Conservation (phyloP, 2,329 filamentous ascomycete genomes). For the Fusarium falciforme region DNA sequence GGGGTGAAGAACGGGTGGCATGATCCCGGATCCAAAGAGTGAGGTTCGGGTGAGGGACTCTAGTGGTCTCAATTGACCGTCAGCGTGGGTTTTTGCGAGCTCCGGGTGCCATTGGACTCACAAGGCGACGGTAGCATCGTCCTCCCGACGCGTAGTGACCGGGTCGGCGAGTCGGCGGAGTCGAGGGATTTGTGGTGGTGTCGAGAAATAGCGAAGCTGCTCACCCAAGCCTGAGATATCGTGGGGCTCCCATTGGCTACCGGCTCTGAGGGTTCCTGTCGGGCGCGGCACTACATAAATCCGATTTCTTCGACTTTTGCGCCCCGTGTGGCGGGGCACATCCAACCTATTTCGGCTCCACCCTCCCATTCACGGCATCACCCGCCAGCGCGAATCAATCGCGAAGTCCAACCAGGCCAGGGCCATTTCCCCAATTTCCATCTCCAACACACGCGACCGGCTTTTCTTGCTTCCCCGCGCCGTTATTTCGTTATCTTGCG, state of each 20-base stretch:
- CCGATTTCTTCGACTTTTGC: constrained; percentile 6
- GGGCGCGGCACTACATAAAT: constrained; percentile 27
- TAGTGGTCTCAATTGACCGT: constrained; percentile 44
- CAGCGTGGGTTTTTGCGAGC: constrained; percentile 20
- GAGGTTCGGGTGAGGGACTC: constrained; percentile 30
- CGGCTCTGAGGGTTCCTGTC: constrained; percentile 11
- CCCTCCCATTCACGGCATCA: constrained; percentile 19
- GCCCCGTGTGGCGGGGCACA: neutral
- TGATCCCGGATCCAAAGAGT: constrained; percentile 52
- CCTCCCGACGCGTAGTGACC: constrained; percentile 36
- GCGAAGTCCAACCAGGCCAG: constrained; percentile 25
- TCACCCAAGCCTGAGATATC: constrained; percentile 36
- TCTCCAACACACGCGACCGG: constrained; percentile 19
- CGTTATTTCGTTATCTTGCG: neutral
- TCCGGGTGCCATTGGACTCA: constrained; percentile 42
- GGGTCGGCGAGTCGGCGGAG: constrained; percentile 37
- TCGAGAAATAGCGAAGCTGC: constrained; percentile 38
- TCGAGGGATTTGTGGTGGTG: constrained; percentile 44
- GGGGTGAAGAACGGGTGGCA: constrained; percentile 92
- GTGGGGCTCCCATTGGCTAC: constrained; percentile 39
- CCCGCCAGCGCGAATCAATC: constrained; percentile 17
- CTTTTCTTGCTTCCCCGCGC: constrained; percentile 2
- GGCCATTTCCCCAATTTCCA: constrained; percentile 20
- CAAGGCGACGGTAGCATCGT: constrained; percentile 41
- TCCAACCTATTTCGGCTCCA: neutral